Evolutionary conservation across 176 grass and related monocot species (phyloP), one percentile per base, ranked within the genome.

Genomic region (Triticum timopheevii): DNA sequence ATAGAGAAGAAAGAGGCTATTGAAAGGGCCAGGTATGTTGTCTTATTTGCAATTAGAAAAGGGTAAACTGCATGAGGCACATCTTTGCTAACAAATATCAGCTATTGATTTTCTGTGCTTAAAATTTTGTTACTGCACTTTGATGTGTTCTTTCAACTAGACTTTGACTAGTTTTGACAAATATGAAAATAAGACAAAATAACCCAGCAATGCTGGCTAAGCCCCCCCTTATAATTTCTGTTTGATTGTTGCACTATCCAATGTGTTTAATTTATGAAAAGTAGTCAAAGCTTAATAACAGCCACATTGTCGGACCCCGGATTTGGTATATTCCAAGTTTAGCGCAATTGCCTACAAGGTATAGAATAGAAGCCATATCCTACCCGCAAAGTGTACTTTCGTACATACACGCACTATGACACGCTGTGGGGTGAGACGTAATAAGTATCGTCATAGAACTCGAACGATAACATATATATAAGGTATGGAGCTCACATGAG

Each of bases 21-120:
- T 27, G 82, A 89, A 87, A 96, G 86, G 77, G 96, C 96, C 34
- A 96, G 91, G 93, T 98, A 89, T 92, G 82, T 88, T 44, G 72
- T 19, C 72, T 89, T 91, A 45, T 88, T 87, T 47, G 67, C 36
- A 59, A 44, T 12, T 23, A 42, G 63, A 63, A 80, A 65, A 42
- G 10, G 7, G 25, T 80, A 65, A 20, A 69, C 64, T 77, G 2
- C 30, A 54, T 33, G n/a, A 79, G 40, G 64, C 17, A 81, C 27
- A 39, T 63, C 28, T 84, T 17, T 78, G 2, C 61, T 82, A 58
- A 31, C 36, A 80, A 44, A 3, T 69, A 50, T 84, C 78, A 11
- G 35, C 38, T 22, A 61, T 5, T 8, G 23, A 63, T 56, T 38
- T 83, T 11, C 23, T 70, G 4, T 68, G 44, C 42, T 64, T 82